Percentiles rank a stretch among this genome's conserved stretches.
These are phyloP conservation scores for Astragalus membranaceus DNA, from an alignment of 306 rosid genomes.

Conservation along the genomic window DNA sequence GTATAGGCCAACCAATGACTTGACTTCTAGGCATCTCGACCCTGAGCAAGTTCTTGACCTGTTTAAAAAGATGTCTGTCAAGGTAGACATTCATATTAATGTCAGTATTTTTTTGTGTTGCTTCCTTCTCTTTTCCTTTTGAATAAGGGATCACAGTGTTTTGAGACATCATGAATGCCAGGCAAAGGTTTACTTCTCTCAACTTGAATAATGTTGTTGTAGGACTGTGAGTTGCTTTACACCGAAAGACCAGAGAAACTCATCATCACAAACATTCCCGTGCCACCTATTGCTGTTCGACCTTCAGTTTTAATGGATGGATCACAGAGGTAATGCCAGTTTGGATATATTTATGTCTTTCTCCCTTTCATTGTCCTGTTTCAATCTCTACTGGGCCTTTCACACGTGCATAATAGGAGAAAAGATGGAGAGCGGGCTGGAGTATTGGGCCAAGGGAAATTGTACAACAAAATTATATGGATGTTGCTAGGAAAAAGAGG, in stretches of 20 bases:
- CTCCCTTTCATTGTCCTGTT: neutral
- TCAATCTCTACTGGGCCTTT: neutral
- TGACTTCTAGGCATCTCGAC: constrained; percentile 37
- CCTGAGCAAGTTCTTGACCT: constrained; percentile 56
- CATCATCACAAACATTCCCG: constrained; percentile 52
- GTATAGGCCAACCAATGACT: neutral
- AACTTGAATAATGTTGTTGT: constrained; percentile 25
- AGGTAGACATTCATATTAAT: constrained; percentile 40
- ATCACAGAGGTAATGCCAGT: constrained; percentile 48
- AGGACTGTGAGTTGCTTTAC: constrained; percentile 86
- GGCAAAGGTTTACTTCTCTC: constrained; percentile 20
- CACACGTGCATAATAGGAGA: neutral
- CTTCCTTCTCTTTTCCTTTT: neutral
- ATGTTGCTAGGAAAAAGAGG: neutral
- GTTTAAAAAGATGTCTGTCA: constrained; percentile 60
- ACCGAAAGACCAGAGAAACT: constrained; percentile 82
- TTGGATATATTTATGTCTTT: constrained; percentile 13
- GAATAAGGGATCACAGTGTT: neutral
- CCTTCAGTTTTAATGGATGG: constrained; percentile 86
- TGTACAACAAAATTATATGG: neutral
- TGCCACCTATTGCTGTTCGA: constrained; percentile 85
- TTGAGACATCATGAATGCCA: neutral
- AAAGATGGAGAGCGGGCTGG: neutral
- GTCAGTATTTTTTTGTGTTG: constrained; percentile 5
- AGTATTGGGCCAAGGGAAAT: neutral